phyloP scores from a whole-genome alignment of 1,284 basidiomycete species.

The Naganishia sp. region DNA sequence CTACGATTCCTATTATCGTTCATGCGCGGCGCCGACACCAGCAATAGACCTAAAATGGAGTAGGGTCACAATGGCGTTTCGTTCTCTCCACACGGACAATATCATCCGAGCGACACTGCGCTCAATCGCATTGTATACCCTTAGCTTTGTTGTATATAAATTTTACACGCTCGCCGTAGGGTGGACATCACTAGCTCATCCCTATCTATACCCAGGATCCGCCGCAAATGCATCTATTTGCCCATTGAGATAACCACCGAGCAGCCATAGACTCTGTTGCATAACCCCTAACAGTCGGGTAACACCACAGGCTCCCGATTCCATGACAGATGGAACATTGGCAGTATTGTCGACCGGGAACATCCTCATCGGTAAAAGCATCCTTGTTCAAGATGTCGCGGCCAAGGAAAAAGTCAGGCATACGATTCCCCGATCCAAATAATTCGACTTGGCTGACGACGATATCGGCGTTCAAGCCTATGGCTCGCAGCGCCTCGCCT shows the following conservation, averaged over 20 bases:
- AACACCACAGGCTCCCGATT: slow-evolving; percentile 14
- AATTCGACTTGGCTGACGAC: slow-evolving; percentile 4
- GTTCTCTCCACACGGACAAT: slow-evolving; percentile 7
- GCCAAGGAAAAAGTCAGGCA: slow-evolving; percentile 10
- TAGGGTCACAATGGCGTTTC: background rate
- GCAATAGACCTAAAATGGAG: slow-evolving; percentile 41
- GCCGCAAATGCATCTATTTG: slow-evolving; percentile 22
- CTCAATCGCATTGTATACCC: background rate
- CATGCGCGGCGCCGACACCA: slow-evolving; percentile 72
- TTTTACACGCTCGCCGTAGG: background rate
- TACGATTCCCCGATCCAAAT: slow-evolving; percentile 9
- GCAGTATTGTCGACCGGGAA: slow-evolving; percentile 21
- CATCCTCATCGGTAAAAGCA: background rate
- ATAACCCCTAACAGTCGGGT: slow-evolving; percentile 14
- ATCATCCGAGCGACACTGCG: background rate
- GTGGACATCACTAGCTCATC: background rate
- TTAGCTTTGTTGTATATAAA: slow-evolving; percentile 2
- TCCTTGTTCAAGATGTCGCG: slow-evolving; percentile 21
- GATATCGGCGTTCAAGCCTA: slow-evolving; percentile 5
- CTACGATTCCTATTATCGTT: slow-evolving; percentile 81
- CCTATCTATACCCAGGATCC: slow-evolving; percentile 14
- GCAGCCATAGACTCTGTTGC: slow-evolving; percentile 9
- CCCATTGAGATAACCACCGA: slow-evolving; percentile 18
- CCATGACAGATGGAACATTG: slow-evolving; percentile 24
- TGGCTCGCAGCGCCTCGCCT: background rate